Conservation (phyloP, 179 eudicot species). For the Amaranthus tricolor region DNA sequence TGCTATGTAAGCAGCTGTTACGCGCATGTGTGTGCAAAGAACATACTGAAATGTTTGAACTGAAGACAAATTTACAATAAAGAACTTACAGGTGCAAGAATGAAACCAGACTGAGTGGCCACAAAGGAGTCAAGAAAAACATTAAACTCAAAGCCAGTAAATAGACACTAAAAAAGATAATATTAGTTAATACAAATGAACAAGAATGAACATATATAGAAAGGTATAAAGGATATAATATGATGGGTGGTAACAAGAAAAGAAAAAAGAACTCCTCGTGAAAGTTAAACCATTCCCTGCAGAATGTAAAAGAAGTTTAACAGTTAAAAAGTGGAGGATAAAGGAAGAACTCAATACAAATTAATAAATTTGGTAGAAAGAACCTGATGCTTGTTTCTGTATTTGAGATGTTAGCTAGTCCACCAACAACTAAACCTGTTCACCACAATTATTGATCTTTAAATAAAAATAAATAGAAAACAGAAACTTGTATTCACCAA, state of each 20-base stretch:
- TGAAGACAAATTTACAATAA: not conserved
- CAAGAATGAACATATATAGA: not conserved
- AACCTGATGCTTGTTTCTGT: slow-evolving; percentile 94
- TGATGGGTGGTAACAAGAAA: slow-evolving; percentile 92
- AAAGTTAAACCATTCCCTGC: slow-evolving; percentile 98
- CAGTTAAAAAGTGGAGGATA: not conserved
- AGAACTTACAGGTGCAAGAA: slow-evolving; percentile 85
- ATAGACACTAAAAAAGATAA: not conserved
- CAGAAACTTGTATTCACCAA: not conserved
- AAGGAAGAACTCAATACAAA: not conserved
- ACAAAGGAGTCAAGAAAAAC: slow-evolving; percentile 58
- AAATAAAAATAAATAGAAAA: not conserved
- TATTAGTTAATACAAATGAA: not conserved
- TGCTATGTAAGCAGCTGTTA: not conserved
- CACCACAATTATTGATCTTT: slow-evolving; percentile 12
- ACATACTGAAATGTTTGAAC: not conserved
- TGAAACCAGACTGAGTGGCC: slow-evolving; percentile 94
- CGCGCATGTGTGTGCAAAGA: not conserved
- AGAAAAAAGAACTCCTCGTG: slow-evolving; percentile 99
- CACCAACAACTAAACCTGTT: slow-evolving; percentile 93
- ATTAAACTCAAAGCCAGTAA: slow-evolving; percentile 15
- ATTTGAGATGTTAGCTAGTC: slow-evolving; percentile 88
- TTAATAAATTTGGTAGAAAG: slow-evolving; percentile 7
- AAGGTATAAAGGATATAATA: slow-evolving; percentile 81
- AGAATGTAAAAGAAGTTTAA: slow-evolving; percentile 9